Conservation (phyloP, 1,284 basidiomycete genomes). For the Sporisorium exsertum region DNA sequence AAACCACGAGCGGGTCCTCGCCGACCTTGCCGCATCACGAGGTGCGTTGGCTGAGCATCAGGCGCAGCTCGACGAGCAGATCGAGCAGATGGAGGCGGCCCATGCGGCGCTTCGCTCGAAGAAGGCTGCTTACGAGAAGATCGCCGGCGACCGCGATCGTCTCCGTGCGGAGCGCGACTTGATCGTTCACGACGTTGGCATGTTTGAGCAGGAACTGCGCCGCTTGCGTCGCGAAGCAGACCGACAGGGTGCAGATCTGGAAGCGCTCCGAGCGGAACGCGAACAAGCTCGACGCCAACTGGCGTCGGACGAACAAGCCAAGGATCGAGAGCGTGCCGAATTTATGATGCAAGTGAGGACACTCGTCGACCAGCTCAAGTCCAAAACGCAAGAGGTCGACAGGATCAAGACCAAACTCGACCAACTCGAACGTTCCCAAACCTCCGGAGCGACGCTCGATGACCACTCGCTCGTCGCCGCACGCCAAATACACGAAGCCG, state of each 20-base stretch:
- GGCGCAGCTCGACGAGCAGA: slow-evolving; percentile 58
- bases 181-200: slow-evolving; percentile 52
- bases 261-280: slow-evolving; percentile 39
- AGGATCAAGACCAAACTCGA: slow-evolving; percentile 41
- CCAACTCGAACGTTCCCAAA: slow-evolving; percentile 20
- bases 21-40: slow-evolving; percentile 39
- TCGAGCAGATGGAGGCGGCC: slow-evolving; percentile 47
- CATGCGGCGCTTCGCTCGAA: slow-evolving; percentile 45
- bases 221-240: slow-evolving; percentile 46
- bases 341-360: slow-evolving; percentile 33
- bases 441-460: slow-evolving; percentile 25
- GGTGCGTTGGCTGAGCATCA: slow-evolving; percentile 49
- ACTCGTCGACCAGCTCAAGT: slow-evolving; percentile 39
- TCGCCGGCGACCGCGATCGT: slow-evolving; percentile 50
- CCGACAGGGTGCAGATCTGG: slow-evolving; percentile 51
- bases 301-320: slow-evolving; percentile 19
- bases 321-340: slow-evolving; percentile 28
- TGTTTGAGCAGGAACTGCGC: slow-evolving; percentile 52
- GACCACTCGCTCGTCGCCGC: slow-evolving; percentile 22
- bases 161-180: slow-evolving; percentile 44
- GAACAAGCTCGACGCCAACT: slow-evolving; percentile 28
- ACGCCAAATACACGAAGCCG: slow-evolving; percentile 76
- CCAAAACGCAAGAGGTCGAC: slow-evolving; percentile 33
- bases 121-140: slow-evolving; percentile 35
- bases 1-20: slow-evolving; percentile 36